Conservation (phyloP, 495 filamentous ascomycete species). For the Aspergillus nidulans region DNA sequence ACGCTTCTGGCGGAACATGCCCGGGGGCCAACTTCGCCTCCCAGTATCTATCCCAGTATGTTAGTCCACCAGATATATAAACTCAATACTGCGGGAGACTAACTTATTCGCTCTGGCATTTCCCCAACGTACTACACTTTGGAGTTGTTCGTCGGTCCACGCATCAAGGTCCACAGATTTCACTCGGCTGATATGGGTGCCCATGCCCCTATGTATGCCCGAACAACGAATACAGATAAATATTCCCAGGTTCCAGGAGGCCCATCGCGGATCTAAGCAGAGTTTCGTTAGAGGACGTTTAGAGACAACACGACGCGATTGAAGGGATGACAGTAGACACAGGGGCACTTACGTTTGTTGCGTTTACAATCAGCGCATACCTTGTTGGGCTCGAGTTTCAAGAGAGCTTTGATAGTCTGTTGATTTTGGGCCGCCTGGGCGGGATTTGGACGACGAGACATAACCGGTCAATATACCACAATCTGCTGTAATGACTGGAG, state of each 20-base stretch:
- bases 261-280: conserved; percentile 86
- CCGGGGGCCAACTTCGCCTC: conserved; percentile 88
- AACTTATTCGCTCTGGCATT: conserved; percentile 93
- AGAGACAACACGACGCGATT: not conserved
- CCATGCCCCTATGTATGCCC: conserved; percentile 97
- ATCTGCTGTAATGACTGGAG: conserved; percentile 4
- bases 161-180: conserved; percentile 96
- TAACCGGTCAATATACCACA: conserved; percentile 34
- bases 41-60: conserved; percentile 63
- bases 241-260: conserved; percentile 93
- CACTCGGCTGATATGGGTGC: conserved; percentile 95
- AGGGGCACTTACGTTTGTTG: conserved; percentile 75
- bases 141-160: conserved; percentile 97
- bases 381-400: conserved; percentile 93
- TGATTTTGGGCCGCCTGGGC: conserved; percentile 87
- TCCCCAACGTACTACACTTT: conserved; percentile 89
- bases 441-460: conserved; percentile 81
- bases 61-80: conserved; percentile 17
- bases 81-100: conserved; percentile 20
- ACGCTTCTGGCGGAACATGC: conserved; percentile 94
- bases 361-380: conserved; percentile 97
- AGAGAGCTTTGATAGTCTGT: conserved; percentile 80
- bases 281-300: no score
- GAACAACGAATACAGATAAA: conserved; percentile 98
- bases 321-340: not conserved